Evolutionary conservation across 495 filamentous ascomycete genomes (phyloP), one percentile per base, ranked within the genome.

Genomic region (Letharia lupina): DNA sequence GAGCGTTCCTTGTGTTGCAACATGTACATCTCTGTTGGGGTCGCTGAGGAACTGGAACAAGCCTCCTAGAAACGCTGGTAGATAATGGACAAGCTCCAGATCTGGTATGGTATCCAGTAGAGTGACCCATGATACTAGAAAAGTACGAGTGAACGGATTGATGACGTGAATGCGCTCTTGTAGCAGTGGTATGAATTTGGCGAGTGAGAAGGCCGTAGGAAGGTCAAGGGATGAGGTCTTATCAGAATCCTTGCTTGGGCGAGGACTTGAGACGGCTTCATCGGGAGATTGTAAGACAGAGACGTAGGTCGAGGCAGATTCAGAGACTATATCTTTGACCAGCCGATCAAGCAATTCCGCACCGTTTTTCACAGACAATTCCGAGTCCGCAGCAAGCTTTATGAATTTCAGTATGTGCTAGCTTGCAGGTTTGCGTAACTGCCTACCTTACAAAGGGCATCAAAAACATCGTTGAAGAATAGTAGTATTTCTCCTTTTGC

Each of bases 401-500:
- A 20, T 37, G 42, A 50, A 23, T 58, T 63, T 64, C 62, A 67
- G 67, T 39, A 69, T 62, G 65, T 31, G 15, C 60, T 41, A 33
- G 23, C 57, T 23, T 41, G 33, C 7, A 61, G 6, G 10, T 15
- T 47, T 28, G n/a, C 33, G 44, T 47, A 20, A 57, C 33, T 50
- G 72, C 77, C 68, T 77, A 96, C 93, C 85, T 96, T 99, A 77
- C 92, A 94, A 52, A 99, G 75, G 15, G 94, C 91, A 77, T 98
- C 95, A 73, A 99, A 99, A 54, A 98, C 93, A 61, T 97, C 87
- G 74, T 99, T 98, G 78, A 97, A 99, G 78, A 96, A 98, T 31
- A 92, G 82, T 67, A 98, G 74, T 41, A 96, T 94, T 74, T 99
- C 95, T 56, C 95, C 95, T 75, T 99, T 99, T 33, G 95, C 94